These are phyloP conservation scores for Phlegmacium glaucopus DNA, from an alignment of 768 basidiomycete species.

Conservation along the genomic window DNA sequence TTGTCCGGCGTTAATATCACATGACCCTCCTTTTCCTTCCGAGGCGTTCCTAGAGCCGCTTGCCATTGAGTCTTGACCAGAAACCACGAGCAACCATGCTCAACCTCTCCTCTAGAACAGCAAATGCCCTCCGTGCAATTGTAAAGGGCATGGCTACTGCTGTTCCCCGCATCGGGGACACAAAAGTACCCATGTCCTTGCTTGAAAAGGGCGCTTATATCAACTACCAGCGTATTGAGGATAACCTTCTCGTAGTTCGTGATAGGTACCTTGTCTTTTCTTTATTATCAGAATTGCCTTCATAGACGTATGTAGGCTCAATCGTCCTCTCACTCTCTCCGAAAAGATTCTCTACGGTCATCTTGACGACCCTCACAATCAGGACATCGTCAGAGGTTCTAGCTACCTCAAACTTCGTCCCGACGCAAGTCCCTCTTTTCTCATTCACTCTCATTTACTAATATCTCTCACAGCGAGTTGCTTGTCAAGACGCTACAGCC, in stretches of 20 bases:
- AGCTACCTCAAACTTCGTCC: slow-evolving; percentile 98
- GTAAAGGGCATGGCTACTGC: slow-evolving; percentile 80
- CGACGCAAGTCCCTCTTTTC: slow-evolving; percentile 62
- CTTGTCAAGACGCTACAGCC: slow-evolving; percentile 89
- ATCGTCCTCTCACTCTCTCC: slow-evolving; percentile 88
- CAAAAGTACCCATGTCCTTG: slow-evolving; percentile 85
- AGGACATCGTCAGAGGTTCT: slow-evolving; percentile 86
- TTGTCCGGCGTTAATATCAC: no score
- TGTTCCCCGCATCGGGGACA: slow-evolving; percentile 79
- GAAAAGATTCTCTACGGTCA: slow-evolving; percentile 99
- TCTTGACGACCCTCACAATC: slow-evolving; percentile 88
- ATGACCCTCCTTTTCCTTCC: no score
- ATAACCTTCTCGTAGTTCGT: slow-evolving; percentile 88
- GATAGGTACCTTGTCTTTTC: slow-evolving; percentile 51
- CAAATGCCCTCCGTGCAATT: slow-evolving; percentile 44
- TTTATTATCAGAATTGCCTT: slow-evolving; percentile 3
- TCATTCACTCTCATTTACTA: slow-evolving; percentile 1
- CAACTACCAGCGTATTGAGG: slow-evolving; percentile 97
- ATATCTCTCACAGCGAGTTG: slow-evolving; percentile 58
- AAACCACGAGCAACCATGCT: neutral
- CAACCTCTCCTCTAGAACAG: neutral
- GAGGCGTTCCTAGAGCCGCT: no score
- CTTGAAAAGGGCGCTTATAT: slow-evolving; percentile 82
- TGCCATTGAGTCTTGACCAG: no score
- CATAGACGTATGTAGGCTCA: slow-evolving; percentile 48